Percentiles rank a stretch among this genome's conserved stretches.
phyloP scores from a whole-genome alignment of 495 filamentous ascomycete species.

The Hyaloscypha bicolor region DNA sequence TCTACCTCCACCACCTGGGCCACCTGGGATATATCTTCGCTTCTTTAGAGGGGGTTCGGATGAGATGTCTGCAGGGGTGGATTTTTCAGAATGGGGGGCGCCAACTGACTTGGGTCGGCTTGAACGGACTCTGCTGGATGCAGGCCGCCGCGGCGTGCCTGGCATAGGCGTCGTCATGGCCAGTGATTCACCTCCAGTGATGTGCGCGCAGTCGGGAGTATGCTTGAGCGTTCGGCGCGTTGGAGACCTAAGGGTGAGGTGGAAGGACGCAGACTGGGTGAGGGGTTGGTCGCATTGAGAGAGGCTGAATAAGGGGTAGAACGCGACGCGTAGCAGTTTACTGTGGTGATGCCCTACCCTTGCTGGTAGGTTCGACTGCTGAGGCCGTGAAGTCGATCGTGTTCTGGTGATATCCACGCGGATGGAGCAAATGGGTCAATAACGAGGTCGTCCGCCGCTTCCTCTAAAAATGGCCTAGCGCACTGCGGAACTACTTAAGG shows the following conservation, averaged over 20 bases:
- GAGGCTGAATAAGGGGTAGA: background rate
- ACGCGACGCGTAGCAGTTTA: constrained; percentile 12
- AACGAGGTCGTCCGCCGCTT: background rate
- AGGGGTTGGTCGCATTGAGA: constrained; percentile 25
- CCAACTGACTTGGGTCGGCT: constrained; percentile 28
- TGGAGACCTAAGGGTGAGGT: constrained; percentile 17
- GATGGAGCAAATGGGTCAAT: background rate
- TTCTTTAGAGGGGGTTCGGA: constrained; percentile 57
- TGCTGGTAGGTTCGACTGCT: background rate
- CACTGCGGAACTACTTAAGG: background rate
- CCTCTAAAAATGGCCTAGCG: background rate
- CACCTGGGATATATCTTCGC: constrained; percentile 71
- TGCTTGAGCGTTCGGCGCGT: constrained; percentile 13
- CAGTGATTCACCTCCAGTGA: constrained; percentile 3
- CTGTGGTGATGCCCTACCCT: background rate
- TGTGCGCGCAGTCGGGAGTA: background rate
- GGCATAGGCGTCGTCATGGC: constrained; percentile 29
- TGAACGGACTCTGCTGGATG: constrained; percentile 25
- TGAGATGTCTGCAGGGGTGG: constrained; percentile 40
- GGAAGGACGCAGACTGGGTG: constrained; percentile 10
- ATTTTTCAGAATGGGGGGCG: constrained; percentile 21
- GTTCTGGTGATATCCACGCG: constrained; percentile 4
- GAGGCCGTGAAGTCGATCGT: background rate
- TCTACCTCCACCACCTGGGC: constrained; percentile 77
- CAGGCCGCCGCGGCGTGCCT: constrained; percentile 29